Percentiles rank a stretch among this genome's conserved stretches.
phyloP scores from a whole-genome alignment of 495 filamentous ascomycete species.

The Chaetomium tenue region DNA sequence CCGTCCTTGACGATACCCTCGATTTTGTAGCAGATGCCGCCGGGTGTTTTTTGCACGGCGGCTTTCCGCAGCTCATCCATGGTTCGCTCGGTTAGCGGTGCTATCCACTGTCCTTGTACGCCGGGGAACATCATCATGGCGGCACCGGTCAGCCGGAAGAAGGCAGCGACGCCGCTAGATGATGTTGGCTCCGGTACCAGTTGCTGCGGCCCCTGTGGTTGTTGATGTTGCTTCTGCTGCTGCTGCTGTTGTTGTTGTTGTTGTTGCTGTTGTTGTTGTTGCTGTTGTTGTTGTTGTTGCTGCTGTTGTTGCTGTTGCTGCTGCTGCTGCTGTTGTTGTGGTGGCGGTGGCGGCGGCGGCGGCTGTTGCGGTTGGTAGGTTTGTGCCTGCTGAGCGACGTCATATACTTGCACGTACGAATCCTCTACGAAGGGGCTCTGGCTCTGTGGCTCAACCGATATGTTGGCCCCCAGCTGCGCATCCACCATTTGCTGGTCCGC shows the following conservation, averaged over 20 bases:
- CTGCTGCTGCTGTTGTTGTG: slow-evolving; percentile 1
- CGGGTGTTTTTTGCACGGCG: slow-evolving; percentile 56
- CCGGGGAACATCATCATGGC: slow-evolving; percentile 46
- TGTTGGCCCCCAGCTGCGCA: slow-evolving; percentile 14
- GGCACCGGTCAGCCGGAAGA: slow-evolving; percentile 60
- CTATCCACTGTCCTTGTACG: slow-evolving; percentile 56
- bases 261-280: slow-evolving; percentile 11
- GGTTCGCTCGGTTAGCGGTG: slow-evolving; percentile 54
- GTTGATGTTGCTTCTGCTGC: not conserved
- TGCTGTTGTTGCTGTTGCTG: slow-evolving; percentile 5
- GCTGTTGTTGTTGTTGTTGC: slow-evolving; percentile 12
- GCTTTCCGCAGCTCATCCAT: slow-evolving; percentile 56
- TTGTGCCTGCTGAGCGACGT: slow-evolving; percentile 8
- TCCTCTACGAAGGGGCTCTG: slow-evolving; percentile 18
- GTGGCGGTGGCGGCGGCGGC: too few relatives aligned
- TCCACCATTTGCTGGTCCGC: slow-evolving; percentile 21
- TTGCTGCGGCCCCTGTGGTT: slow-evolving; percentile 8
- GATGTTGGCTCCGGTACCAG: slow-evolving; percentile 15
- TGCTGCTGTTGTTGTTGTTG: slow-evolving; percentile 19
- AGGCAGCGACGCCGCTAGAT: slow-evolving; percentile 52
- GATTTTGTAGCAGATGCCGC: slow-evolving; percentile 54
- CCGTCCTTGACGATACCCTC: slow-evolving; percentile 64
- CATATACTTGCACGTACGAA: slow-evolving; percentile 18
- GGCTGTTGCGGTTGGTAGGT: slow-evolving; percentile 4
- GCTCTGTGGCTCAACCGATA: not conserved